phyloP scores from a whole-genome alignment of 805 yeast species.

The Candida golubevii region DNA sequence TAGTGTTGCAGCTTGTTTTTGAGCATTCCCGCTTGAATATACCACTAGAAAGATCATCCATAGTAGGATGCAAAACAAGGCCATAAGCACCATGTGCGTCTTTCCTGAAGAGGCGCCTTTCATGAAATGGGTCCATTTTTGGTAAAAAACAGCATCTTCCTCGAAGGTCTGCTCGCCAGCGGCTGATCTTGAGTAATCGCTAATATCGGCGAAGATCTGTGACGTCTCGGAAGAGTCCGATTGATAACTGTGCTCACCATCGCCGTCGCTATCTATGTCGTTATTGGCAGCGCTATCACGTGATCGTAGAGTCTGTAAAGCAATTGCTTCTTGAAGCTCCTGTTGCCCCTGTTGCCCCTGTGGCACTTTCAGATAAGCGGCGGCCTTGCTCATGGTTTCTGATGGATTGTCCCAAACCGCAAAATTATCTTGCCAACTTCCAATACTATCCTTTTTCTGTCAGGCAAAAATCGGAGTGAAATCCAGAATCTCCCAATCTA shows the following conservation, averaged over 20 bases:
- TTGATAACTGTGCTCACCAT: background rate
- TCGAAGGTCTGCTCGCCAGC: conserved; percentile 10
- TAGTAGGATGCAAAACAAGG: conserved; percentile 9
- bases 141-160: conserved; percentile 11
- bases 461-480: too few species aligned
- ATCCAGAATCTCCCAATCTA: too few species aligned
- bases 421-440: too few species aligned
- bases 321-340: too few species aligned
- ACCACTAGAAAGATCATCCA: conserved; percentile 28
- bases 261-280: background rate
- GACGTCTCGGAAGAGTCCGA: conserved; percentile 20
- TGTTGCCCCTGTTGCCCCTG: too few species aligned
- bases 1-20: conserved; percentile 9
- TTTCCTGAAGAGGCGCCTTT: conserved; percentile 2
- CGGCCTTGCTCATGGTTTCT: too few species aligned
- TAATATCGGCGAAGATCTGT: conserved; percentile 27
- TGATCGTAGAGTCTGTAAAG: background rate
- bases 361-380: too few species aligned
- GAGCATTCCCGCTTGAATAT: conserved; percentile 24
- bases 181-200: conserved; percentile 15
- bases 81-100: conserved; percentile 1
- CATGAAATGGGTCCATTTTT: conserved; percentile 5
- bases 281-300: background rate
- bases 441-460: too few species aligned
- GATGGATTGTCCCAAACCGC: too few species aligned